Evolutionary conservation across 495 filamentous ascomycete genomes (phyloP).

Genomic region (Cladorrhinum samala): DNA sequence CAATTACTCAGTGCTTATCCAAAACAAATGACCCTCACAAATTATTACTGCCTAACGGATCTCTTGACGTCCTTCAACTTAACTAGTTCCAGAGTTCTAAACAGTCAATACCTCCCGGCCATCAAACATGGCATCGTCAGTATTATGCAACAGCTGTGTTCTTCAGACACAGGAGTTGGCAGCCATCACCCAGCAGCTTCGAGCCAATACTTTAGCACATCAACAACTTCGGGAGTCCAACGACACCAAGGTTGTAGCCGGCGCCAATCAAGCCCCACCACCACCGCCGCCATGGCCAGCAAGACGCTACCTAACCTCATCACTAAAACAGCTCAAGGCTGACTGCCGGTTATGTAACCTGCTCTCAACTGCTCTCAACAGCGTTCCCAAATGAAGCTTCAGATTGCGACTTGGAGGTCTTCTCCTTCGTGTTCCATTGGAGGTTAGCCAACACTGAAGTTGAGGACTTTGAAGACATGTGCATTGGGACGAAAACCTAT

Average conservation of each 20-base stretch:
- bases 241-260: too few relatives aligned
- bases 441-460: neutral
- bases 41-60: too few relatives aligned
- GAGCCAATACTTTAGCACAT: neutral
- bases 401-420: neutral
- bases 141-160: neutral
- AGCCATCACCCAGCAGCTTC: neutral
- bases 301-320: neutral
- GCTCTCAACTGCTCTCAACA: neutral
- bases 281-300: neutral
- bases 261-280: neutral
- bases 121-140: too few relatives aligned
- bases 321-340: neutral
- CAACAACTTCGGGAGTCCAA: neutral
- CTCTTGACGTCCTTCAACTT: too few relatives aligned
- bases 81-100: too few relatives aligned
- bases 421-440: neutral
- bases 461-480: neutral
- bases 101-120: too few relatives aligned
- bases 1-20: too few relatives aligned
- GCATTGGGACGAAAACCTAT: neutral
- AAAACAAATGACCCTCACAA: too few relatives aligned
- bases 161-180: neutral
- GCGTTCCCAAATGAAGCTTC: neutral
- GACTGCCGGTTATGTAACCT: neutral